A percentile compares a stretch with the other conserved stretches of the same genome.
phyloP scores from a whole-genome alignment of 176 grass and related monocot genomes.

The Ensete ventricosum region DNA sequence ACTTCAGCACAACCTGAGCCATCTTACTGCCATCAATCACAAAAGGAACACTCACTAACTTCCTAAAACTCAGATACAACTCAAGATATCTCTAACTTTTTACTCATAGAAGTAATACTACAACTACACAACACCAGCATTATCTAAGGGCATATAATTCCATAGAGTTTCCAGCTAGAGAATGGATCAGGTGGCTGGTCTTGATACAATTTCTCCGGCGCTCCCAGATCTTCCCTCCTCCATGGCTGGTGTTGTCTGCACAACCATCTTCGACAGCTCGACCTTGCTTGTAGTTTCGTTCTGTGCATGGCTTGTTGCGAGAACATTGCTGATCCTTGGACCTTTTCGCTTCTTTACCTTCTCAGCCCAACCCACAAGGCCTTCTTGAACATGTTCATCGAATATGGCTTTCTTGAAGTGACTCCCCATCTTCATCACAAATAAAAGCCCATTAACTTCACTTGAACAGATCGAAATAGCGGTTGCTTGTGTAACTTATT shows the following conservation, averaged over 20 bases:
- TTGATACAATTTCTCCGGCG: too few relatives aligned
- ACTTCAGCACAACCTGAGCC: too few relatives aligned
- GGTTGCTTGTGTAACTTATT: not conserved
- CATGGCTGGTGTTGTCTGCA: not conserved
- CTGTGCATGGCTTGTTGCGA: not conserved
- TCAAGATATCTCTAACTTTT: too few relatives aligned
- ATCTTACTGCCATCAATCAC: too few relatives aligned
- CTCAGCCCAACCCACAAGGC: slow-evolving; percentile 53
- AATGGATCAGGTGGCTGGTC: too few relatives aligned
- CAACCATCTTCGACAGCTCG: not conserved
- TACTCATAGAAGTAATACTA: too few relatives aligned
- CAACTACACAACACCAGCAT: too few relatives aligned
- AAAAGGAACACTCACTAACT: too few relatives aligned
- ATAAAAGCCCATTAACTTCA: not conserved
- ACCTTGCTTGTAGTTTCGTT: not conserved
- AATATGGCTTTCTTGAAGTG: slow-evolving; percentile 80
- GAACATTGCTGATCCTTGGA: not conserved
- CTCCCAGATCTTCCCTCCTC: not conserved
- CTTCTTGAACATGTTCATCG: slow-evolving; percentile 67
- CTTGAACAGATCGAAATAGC: not conserved
- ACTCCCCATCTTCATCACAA: slow-evolving; percentile 63
- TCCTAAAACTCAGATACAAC: too few relatives aligned
- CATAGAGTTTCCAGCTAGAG: too few relatives aligned
- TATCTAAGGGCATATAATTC: too few relatives aligned
- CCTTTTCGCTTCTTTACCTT: slow-evolving; percentile 44